A percentile compares a stretch with the other conserved stretches of the same genome.
Conservation (phyloP, 495 filamentous ascomycete species). For the Talaromyces thailandensis region DNA sequence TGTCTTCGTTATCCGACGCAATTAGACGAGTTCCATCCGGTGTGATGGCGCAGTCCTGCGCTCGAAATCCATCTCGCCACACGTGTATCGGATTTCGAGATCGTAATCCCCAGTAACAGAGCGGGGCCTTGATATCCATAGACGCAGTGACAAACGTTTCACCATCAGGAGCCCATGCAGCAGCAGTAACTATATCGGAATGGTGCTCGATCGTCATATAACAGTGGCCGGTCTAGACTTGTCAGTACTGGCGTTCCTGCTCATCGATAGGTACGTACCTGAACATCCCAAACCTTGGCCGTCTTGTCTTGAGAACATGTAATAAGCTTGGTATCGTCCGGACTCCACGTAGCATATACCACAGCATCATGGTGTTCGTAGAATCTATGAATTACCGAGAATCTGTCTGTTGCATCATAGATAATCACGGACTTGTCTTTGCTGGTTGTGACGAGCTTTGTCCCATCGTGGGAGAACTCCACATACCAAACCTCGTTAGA, state of each 20-base stretch:
- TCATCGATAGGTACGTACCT: slow-evolving; percentile 40
- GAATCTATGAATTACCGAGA: slow-evolving; percentile 55
- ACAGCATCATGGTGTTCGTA: slow-evolving; percentile 57
- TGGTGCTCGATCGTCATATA: slow-evolving; percentile 58
- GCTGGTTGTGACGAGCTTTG: slow-evolving; percentile 72
- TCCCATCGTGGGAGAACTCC: slow-evolving; percentile 83
- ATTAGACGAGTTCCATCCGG: slow-evolving; percentile 70
- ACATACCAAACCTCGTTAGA: slow-evolving; percentile 85
- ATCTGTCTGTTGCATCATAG: slow-evolving; percentile 70
- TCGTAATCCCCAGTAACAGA: slow-evolving; percentile 56
- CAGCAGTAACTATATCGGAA: slow-evolving; percentile 72
- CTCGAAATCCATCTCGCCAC: slow-evolving; percentile 62
- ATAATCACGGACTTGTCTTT: slow-evolving; percentile 66
- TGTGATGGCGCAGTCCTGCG: slow-evolving; percentile 77
- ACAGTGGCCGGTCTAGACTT: slow-evolving; percentile 56
- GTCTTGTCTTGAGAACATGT: slow-evolving; percentile 68
- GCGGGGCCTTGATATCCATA: slow-evolving; percentile 54
- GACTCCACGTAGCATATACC: slow-evolving; percentile 79
- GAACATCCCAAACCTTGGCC: slow-evolving; percentile 71
- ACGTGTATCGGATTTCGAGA: slow-evolving; percentile 47
- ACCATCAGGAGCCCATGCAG: slow-evolving; percentile 76
- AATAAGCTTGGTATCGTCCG: slow-evolving; percentile 76
- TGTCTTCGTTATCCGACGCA: slow-evolving; percentile 59
- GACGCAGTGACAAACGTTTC: slow-evolving; percentile 73
- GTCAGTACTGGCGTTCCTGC: neutral